phyloP scores from a whole-genome alignment of 2,329 filamentous ascomycete genomes.

The Ophiostoma angusticollis region DNA sequence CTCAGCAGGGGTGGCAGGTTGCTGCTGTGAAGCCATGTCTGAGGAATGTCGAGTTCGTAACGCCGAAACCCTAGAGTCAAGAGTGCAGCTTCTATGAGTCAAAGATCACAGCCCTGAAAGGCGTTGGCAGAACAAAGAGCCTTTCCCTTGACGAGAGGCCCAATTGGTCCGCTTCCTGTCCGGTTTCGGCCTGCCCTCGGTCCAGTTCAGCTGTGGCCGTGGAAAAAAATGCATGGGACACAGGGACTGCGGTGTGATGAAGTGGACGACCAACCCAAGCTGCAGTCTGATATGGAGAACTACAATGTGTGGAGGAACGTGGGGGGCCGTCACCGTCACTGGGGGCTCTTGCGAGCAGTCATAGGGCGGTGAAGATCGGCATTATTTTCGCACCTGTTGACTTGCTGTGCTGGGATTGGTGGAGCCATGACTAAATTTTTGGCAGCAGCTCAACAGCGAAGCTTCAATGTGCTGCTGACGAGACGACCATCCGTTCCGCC shows the following conservation, averaged over 20 bases:
- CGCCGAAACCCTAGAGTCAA: background rate
- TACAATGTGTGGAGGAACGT: no score
- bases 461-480: constrained; percentile 5
- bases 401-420: background rate
- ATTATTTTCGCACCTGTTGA: constrained; percentile 4
- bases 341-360: constrained; percentile 1
- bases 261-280: no score
- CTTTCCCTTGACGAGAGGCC: background rate
- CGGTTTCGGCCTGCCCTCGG: background rate
- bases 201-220: no score
- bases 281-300: no score
- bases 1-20: background rate
- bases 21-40: constrained; percentile 6
- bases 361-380: constrained; percentile 11
- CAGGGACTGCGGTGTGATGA: no score
- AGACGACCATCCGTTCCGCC: no score
- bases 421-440: constrained; percentile 4
- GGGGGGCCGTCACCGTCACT: background rate
- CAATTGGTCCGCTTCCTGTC: background rate
- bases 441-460: background rate
- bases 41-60: background rate
- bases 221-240: no score
- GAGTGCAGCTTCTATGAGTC: no score
- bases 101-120: no score
- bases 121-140: no score